A percentile compares a stretch with the other conserved stretches of the same genome.
Evolutionary conservation across 305 asterid species (phyloP).

Genomic region (Rubia balearica): DNA sequence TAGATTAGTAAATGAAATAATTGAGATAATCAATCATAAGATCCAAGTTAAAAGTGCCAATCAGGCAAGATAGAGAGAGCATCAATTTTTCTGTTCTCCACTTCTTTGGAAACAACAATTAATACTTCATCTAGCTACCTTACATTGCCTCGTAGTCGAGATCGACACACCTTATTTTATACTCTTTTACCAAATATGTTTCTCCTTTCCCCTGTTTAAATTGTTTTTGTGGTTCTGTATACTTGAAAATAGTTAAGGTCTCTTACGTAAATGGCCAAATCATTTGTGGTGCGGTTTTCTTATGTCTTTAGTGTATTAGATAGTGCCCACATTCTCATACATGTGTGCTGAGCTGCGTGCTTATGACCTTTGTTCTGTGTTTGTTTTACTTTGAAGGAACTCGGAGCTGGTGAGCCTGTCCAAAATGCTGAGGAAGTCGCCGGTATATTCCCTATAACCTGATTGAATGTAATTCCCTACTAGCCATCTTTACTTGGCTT

Average conservation of each 20-base stretch:
- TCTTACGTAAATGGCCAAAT: background rate
- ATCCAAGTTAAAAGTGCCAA: background rate
- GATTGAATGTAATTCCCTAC: slow-evolving; percentile 7
- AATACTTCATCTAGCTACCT: background rate
- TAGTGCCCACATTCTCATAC: background rate
- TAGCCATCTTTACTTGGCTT: slow-evolving; percentile 7
- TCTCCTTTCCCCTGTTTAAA: background rate
- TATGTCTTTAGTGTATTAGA: background rate
- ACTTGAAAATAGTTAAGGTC: too few relatives aligned
- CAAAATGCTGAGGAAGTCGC: slow-evolving; percentile 5
- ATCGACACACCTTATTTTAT: too few relatives aligned
- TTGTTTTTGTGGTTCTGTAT: background rate
- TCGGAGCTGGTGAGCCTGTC: background rate
- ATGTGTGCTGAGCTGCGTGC: background rate
- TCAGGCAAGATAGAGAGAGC: background rate
- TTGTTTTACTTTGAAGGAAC: background rate
- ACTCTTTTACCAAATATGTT: background rate
- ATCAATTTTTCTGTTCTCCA: background rate
- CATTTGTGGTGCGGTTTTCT: background rate
- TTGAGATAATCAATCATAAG: background rate
- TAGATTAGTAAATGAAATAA: background rate
- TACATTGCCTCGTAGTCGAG: background rate
- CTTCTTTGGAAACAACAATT: background rate
- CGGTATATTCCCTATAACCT: slow-evolving; percentile 1
- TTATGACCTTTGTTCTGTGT: background rate